Evolutionary conservation across 345 rosid species (phyloP), one percentile per base, ranked within the genome.

Genomic region (Salix brachista): DNA sequence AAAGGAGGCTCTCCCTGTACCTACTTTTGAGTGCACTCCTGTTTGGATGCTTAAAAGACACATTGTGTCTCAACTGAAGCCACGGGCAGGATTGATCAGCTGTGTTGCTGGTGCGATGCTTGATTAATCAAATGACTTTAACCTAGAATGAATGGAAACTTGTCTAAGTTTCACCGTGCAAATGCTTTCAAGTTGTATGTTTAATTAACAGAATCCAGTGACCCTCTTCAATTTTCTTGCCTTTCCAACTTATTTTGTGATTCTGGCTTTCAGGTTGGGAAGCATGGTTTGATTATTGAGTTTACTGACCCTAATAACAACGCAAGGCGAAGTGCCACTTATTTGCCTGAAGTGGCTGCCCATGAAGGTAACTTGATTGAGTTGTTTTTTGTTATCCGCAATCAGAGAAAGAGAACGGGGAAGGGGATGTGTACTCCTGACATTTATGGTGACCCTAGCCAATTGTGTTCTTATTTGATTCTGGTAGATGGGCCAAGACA

Each of bases 301-400:
- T 96, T 96, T 79, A 75, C 83, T 73, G 98, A 93, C 77, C 92
- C 98, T 79, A 92, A 83, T 72, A 81, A 83, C 77, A 87, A 81
- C 12, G 54, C 83, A 70, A 90, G 88, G 87, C 89, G 96, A 72
- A 96, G 87, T 76, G 99, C 98, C 64, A 96, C 99, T 48, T 96
- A 96, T 79, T 78, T 96, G 87, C 99, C 99, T 72, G 99, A 96
- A 81, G 98, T 96, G 72, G 89, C 99, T 78, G 97, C 97, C 69
- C 94, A 93, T 75, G 99, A 96, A 96, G 98, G 99, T 91, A 56
- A 56, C 61, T 58, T n/a, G 62, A 58, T 58, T n/a, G 14, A 9
- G 23, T 0, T n/a, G 23, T 54, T 56, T 56, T 56, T n/a, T 9
- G 62, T 56, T n/a, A 56, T n/a, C 13, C 0, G 26, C 62, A n/a